These are phyloP conservation scores for Mycena latifolia DNA, from an alignment of 768 basidiomycete genomes.

Conservation along the genomic window DNA sequence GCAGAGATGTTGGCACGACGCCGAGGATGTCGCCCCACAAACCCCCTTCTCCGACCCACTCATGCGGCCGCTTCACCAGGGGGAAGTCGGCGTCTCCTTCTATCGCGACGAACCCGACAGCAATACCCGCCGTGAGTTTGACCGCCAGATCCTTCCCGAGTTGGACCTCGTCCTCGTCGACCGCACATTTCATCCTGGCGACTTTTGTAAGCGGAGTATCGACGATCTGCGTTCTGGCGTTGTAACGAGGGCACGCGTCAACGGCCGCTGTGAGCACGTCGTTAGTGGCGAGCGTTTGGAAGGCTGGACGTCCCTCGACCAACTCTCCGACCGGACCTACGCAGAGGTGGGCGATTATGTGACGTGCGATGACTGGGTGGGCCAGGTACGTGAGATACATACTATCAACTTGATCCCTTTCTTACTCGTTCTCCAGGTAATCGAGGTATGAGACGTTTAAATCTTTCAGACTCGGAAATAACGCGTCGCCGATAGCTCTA, in stretches of 20 bases:
- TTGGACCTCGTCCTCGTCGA: conserved; percentile 78
- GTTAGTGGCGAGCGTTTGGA: conserved; percentile 71
- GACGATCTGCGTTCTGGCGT: conserved; percentile 84
- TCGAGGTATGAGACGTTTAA: conserved; percentile 69
- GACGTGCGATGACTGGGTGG: conserved; percentile 87
- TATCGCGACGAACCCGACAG: conserved; percentile 41
- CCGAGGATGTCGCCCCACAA: conserved; percentile 72
- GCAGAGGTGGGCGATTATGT: conserved; percentile 88
- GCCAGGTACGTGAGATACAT: conserved; percentile 69
- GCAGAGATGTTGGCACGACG: conserved; percentile 92
- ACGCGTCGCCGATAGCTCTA: conserved; percentile 67
- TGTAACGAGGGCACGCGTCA: conserved; percentile 71
- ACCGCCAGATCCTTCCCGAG: conserved; percentile 79
- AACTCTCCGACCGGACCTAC: conserved; percentile 68
- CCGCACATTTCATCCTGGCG: conserved; percentile 82
- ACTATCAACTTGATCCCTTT: conserved; percentile 6
- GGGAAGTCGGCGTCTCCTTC: conserved; percentile 88
- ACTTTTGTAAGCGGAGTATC: conserved; percentile 83
- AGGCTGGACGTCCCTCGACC: conserved; percentile 72
- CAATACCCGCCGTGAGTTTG: conserved; percentile 50
- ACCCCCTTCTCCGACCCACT: conserved; percentile 70
- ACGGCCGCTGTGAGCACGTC: conserved; percentile 80
- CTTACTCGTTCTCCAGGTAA: conserved; percentile 59
- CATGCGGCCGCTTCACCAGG: conserved; percentile 78
- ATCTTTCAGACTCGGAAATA: conserved; percentile 29